Base-by-base conservation (phyloP, 768 basidiomycete species). In the Naganishia randhawae region DNA sequence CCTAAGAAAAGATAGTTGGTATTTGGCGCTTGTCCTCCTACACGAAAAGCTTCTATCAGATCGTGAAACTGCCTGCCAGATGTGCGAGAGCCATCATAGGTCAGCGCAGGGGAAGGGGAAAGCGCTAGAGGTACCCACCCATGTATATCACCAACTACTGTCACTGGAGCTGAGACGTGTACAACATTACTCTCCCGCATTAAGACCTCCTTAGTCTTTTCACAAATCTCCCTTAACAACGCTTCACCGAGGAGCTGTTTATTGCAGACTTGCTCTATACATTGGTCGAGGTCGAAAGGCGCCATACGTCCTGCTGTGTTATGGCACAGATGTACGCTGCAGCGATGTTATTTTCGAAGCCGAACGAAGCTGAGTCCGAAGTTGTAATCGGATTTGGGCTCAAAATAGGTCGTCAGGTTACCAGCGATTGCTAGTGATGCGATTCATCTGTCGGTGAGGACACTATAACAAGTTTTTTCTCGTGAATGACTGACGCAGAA, bases 161-260 rank as follows among this genome's bases (percentile, higher is more conserved):
- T 99, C 39, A 98, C 92, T 22, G 96, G 96, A 5, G 95, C 90
- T 71, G 87, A 89, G 73, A 99, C 89, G 76, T 98, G 96, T 8
- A 98, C 93, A 67, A 99, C 96, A 76, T 99, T 99, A 68, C 90
- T 92, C 82, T 99, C 96, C 70, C 92, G 84, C 96, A 98, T 98
- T 67, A 99, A 87, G 0, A 99, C 92, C 78, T 99, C 96, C 79
- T 98, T 99, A 17, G 95, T 96, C 82, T 98, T 98, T 77, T 96
- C 95, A 84, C 96, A 98, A 85, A 99, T 97, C 84, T 99, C 95
- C 61, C 93, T 88, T 50, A 99, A 81, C 31, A 98, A 84, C 1
- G 92, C 89, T 82, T 98, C 95, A 74, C 94, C 94, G 5, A 99
- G 84, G 16, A 99, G 87, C 72, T 96, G 93, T 82, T 96, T 96